phyloP scores from a whole-genome alignment of 257 asterid species.

The Capsicum chinense region DNA sequence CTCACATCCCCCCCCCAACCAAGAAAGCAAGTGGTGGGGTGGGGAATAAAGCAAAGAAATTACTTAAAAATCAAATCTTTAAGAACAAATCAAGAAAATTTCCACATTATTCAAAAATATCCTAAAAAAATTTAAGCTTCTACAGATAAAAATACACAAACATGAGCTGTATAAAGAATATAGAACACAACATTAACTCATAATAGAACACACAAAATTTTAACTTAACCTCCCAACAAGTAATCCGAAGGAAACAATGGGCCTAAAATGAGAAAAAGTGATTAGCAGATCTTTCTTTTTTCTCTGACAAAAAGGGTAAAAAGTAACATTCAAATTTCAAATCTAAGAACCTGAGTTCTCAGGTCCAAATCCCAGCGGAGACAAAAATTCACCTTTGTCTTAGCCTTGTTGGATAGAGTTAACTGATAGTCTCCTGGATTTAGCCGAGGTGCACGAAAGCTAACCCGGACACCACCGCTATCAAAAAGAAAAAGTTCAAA shows the following conservation, averaged over 20 bases:
- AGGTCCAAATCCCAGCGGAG: too few species aligned
- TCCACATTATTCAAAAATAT: not conserved
- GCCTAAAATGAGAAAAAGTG: conserved; percentile 35
- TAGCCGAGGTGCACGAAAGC: too few species aligned
- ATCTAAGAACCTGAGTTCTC: not conserved
- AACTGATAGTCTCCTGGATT: too few species aligned
- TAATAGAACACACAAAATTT: not conserved
- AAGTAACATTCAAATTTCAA: conserved; percentile 43
- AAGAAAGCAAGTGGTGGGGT: not conserved
- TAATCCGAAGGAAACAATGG: conserved; percentile 37
- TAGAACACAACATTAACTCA: not conserved
- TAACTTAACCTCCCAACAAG: conserved; percentile 34
- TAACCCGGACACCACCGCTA: too few species aligned
- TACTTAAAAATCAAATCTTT: not conserved
- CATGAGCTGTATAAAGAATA: conserved; percentile 19
- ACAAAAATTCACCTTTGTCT: too few species aligned
- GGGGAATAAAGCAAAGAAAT: not conserved
- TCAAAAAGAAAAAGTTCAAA: conserved; percentile 27
- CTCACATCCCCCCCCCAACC: not conserved
- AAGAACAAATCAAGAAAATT: conserved; percentile 3
- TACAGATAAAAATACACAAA: not conserved
- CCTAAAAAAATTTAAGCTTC: not conserved
- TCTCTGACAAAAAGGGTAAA: conserved; percentile 44
- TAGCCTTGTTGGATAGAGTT: too few species aligned
- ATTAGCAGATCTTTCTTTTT: conserved; percentile 58